A percentile compares a stretch with the other conserved stretches of the same genome.
phyloP scores from a whole-genome alignment of 768 basidiomycete genomes.

The Suillus cothurnatus region DNA sequence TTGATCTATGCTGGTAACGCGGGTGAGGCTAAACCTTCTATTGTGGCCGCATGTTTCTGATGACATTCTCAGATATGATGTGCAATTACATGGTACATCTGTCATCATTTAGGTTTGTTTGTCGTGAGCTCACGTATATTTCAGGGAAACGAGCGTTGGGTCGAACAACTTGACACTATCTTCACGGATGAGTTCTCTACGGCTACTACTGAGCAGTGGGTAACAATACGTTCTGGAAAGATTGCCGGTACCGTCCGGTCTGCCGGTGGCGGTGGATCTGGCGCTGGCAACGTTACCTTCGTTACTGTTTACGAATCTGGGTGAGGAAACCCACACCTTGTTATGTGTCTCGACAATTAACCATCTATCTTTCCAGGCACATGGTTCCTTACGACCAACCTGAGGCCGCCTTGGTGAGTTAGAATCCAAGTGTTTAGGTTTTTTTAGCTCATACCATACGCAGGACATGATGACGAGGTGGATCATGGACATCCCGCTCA shows the following conservation, averaged over 20 bases:
- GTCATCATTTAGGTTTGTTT: constrained; percentile 21
- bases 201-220: constrained; percentile 56
- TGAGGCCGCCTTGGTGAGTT: constrained; percentile 74
- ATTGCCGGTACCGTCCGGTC: constrained; percentile 69
- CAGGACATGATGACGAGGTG: constrained; percentile 65
- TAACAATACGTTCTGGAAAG: constrained; percentile 51
- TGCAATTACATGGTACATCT: constrained; percentile 73
- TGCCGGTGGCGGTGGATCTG: constrained; percentile 62
- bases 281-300: constrained; percentile 85
- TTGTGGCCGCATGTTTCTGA: constrained; percentile 15
- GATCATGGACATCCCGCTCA: constrained; percentile 55
- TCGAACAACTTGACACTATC: constrained; percentile 59
- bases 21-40: constrained; percentile 40
- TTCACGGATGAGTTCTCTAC: constrained; percentile 63
- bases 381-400: constrained; percentile 94
- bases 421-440: neutral
- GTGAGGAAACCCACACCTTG: constrained; percentile 41
- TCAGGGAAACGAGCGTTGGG: constrained; percentile 80
- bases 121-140: neutral
- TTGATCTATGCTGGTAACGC: constrained; percentile 91
- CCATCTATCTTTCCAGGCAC: constrained; percentile 50
- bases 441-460: constrained; percentile 7
- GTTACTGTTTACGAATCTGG: constrained; percentile 81
- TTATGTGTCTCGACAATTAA: constrained; percentile 2
- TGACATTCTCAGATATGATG: constrained; percentile 64